These are phyloP conservation scores for Xylariales sp. DNA, from an alignment of 2,329 filamentous ascomycete genomes.

Conservation along the genomic window DNA sequence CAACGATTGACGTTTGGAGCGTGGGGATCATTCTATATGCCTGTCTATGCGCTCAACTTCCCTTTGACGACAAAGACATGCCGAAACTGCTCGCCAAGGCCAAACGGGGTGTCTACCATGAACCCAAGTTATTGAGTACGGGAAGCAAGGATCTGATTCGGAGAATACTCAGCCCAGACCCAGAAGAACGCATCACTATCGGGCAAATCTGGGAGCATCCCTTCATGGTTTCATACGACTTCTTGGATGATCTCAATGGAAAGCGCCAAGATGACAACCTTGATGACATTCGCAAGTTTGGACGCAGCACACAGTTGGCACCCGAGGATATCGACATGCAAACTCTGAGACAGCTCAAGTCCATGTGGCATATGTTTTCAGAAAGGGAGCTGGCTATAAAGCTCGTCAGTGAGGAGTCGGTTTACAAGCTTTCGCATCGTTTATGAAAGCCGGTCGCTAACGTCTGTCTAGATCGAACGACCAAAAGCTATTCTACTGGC, in stretches of 20 bases:
- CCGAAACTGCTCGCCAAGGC: slow-evolving; percentile 58
- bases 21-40: slow-evolving; percentile 86
- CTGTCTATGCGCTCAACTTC: slow-evolving; percentile 76
- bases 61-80: slow-evolving; percentile 69
- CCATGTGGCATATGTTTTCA: slow-evolving; percentile 83
- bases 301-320: slow-evolving; percentile 52
- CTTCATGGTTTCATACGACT: slow-evolving; percentile 77
- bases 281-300: slow-evolving; percentile 56
- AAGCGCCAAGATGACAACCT: slow-evolving; percentile 41
- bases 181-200: slow-evolving; percentile 73
- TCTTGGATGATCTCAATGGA: slow-evolving; percentile 62
- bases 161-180: slow-evolving; percentile 74
- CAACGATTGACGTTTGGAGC: slow-evolving; percentile 91
- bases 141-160: slow-evolving; percentile 76
- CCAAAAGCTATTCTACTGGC: slow-evolving; percentile 88
- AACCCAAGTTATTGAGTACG: slow-evolving; percentile 56
- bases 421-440: slow-evolving; percentile 14
- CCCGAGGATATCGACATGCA: slow-evolving; percentile 72
- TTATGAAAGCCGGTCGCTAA: slow-evolving; percentile 16
- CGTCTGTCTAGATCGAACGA: slow-evolving; percentile 64
- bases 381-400: slow-evolving; percentile 67
- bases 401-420: slow-evolving; percentile 62
- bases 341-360: slow-evolving; percentile 78
- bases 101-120: slow-evolving; percentile 54
- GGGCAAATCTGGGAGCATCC: slow-evolving; percentile 82